Base-by-base conservation (phyloP, 768 basidiomycete genomes). In the Leccinum disarticulatum region DNA sequence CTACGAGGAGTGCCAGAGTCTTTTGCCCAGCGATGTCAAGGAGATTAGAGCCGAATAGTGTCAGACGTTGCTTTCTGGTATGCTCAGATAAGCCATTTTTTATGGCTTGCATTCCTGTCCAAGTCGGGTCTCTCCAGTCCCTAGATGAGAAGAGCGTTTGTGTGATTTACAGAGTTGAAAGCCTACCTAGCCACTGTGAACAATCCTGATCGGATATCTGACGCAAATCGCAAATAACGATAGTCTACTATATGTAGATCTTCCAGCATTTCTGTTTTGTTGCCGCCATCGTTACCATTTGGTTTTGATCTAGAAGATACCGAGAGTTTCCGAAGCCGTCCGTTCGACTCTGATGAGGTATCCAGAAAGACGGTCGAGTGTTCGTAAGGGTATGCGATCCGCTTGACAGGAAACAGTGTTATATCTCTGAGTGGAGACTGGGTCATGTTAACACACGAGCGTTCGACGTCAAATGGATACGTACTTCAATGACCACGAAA, bases 11-110 rank as follows among this genome's bases (percentile, higher is more conserved):
- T 15, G 84, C 79, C 4, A 86, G 58, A 11, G 88, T 84, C 0
- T 91, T 87, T 74, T 97, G 97, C 3, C 86, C 91, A 67, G 91
- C 87, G 48, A 99, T 90, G 66, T 98, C 91, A 61, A 99, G 90
- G 50, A 88, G 77, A 69, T 99, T 99, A 25, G 76, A 75, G 2
- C 91, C 95, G 72, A 97, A 98, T 25, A 99, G 69, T 1, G 79
- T 77, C 38, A 80, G 71, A 19, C 97, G 81, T 64, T 96, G 93
- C 36, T 80, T 73, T 52, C 87, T 80, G 3, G 80, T 77, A 36
- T 69, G 61, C 61, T 79, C 75, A 10, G 77, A 76, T 3, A 98
- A 71, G 2, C 95, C 95, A 47, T 74, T 73, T 57, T 87, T 86
- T 11, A 93, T 84, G 25, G 82, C 76, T 47, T 76, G 70, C n/a